These are phyloP conservation scores for Pyrenophora graminea DNA, from an alignment of 2,329 filamentous ascomycete genomes.

Conservation along the genomic window DNA sequence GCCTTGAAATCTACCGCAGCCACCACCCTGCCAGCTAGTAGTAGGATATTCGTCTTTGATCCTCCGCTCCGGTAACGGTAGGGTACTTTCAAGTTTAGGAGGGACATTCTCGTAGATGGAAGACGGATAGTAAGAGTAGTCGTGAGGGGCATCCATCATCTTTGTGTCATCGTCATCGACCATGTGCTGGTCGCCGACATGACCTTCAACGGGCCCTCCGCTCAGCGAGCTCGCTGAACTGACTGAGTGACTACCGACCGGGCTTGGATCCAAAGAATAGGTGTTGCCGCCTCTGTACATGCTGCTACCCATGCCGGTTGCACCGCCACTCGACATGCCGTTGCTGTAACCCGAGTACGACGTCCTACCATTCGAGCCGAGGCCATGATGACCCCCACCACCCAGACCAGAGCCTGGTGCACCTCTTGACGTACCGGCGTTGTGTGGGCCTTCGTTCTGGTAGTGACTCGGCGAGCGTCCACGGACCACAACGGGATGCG, in stretches of 20 bases:
- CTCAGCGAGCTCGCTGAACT: constrained; percentile 51
- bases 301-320: constrained; percentile 36
- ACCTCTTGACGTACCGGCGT: constrained; percentile 41
- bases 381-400: constrained; percentile 56
- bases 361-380: constrained; percentile 66
- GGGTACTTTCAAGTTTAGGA: constrained; percentile 36
- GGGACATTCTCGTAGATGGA: constrained; percentile 50
- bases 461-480: constrained; percentile 51
- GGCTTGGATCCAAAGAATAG: constrained; percentile 47
- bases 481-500: constrained; percentile 48
- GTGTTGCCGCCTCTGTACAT: constrained; percentile 40
- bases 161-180: constrained; percentile 44
- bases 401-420: constrained; percentile 39
- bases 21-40: constrained; percentile 45
- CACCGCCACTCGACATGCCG: constrained; percentile 38
- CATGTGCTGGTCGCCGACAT: constrained; percentile 50
- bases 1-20: constrained; percentile 52
- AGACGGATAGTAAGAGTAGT: constrained; percentile 54
- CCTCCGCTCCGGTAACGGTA: constrained; percentile 43
- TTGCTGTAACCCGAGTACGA: constrained; percentile 42
- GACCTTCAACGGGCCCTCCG: constrained; percentile 47
- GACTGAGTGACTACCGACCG: constrained; percentile 49
- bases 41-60: constrained; percentile 51
- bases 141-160: constrained; percentile 48
- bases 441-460: constrained; percentile 52